A percentile compares a stretch with the other conserved stretches of the same genome.
phyloP scores from a whole-genome alignment of 768 basidiomycete genomes.

The Psilocybe cyanescens region DNA sequence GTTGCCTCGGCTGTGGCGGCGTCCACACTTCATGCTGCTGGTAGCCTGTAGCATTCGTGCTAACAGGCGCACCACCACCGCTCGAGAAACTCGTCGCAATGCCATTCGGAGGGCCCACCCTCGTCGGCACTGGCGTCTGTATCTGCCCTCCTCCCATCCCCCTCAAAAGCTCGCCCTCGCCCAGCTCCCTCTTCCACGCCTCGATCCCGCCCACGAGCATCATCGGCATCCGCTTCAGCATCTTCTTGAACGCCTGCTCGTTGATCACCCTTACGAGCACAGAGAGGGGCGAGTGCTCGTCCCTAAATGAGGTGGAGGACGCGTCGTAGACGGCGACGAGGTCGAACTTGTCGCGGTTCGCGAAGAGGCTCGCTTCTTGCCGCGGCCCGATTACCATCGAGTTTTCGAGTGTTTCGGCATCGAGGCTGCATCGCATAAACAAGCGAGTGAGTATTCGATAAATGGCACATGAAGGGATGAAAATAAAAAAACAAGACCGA shows the following conservation, averaged over 20 bases:
- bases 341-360: constrained; percentile 87
- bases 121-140: constrained; percentile 27
- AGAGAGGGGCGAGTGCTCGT: constrained; percentile 54
- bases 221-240: constrained; percentile 76
- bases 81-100: constrained; percentile 32
- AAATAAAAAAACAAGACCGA: too few species aligned
- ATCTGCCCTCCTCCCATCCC: constrained; percentile 22
- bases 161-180: constrained; percentile 35
- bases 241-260: constrained; percentile 72
- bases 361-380: constrained; percentile 74
- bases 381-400: constrained; percentile 73
- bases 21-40: constrained; percentile 38
- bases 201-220: constrained; percentile 84
- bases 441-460: neutral
- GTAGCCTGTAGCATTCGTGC: constrained; percentile 19
- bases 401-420: constrained; percentile 69
- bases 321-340: constrained; percentile 86
- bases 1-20: constrained; percentile 14
- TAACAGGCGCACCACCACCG: constrained; percentile 11
- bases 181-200: constrained; percentile 73
- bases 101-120: constrained; percentile 24
- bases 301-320: constrained; percentile 53
- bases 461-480: too few species aligned
- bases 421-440: constrained; percentile 50
- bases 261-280: constrained; percentile 70